Evolutionary conservation across 768 basidiomycete genomes (phyloP).

Genomic region (Lactifluus pinguis): DNA sequence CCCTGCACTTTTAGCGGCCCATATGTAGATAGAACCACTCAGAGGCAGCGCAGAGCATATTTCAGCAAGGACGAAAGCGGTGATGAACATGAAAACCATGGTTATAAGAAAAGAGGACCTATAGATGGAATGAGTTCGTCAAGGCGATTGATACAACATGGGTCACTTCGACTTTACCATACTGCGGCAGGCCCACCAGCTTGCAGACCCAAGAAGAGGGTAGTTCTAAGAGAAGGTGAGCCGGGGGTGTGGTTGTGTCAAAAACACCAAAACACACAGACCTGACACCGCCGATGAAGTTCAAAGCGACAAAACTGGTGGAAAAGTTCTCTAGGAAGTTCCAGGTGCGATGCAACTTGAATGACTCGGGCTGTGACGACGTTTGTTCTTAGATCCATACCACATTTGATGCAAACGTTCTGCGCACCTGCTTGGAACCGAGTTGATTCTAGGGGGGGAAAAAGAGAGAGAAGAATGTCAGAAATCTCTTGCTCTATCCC

Average conservation of each 20-base stretch:
- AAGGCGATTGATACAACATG: not conserved
- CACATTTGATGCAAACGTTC: not conserved
- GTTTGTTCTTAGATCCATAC: not conserved
- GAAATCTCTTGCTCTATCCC: constrained; percentile 33
- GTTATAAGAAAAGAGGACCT: constrained; percentile 85
- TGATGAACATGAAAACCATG: constrained; percentile 81
- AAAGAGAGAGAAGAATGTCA: constrained; percentile 37
- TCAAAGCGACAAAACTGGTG: constrained; percentile 81
- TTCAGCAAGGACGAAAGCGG: constrained; percentile 79
- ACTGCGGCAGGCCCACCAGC: constrained; percentile 84
- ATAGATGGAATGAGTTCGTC: constrained; percentile 11
- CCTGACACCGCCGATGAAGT: constrained; percentile 86
- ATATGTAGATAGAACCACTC: constrained; percentile 89
- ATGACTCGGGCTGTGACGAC: constrained; percentile 36
- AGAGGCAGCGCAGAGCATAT: constrained; percentile 83
- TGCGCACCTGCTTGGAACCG: constrained; percentile 69
- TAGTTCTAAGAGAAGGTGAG: constrained; percentile 40
- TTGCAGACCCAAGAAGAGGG: constrained; percentile 70
- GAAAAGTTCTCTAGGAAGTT: constrained; percentile 76
- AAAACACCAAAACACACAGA: constrained; percentile 24
- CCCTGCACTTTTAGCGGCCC: constrained; percentile 90
- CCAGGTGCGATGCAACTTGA: constrained; percentile 72
- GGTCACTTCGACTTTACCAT: constrained; percentile 39
- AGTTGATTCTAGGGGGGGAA: constrained; percentile 53
- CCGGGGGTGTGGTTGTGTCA: not conserved